Conservation (phyloP, 148 eudicot genomes). For the Chenopodium formosanum region DNA sequence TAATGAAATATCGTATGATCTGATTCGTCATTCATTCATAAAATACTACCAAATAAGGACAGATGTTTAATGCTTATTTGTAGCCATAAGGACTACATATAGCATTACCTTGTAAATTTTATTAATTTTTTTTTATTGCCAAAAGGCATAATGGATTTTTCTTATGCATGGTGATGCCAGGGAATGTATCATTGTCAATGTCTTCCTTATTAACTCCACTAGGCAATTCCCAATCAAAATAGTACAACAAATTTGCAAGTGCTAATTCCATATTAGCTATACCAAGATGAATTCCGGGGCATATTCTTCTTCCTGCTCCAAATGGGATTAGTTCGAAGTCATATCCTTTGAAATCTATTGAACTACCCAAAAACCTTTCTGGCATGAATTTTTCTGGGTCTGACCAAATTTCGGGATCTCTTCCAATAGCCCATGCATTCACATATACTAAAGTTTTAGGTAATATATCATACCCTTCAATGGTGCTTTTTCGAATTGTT, state of each 20-base stretch:
- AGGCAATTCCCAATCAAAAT: constrained; percentile 42
- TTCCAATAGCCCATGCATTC: constrained; percentile 34
- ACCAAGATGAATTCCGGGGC: constrained; percentile 39
- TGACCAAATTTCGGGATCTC: constrained; percentile 38
- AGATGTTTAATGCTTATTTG: too few species aligned
- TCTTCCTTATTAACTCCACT: constrained; percentile 29
- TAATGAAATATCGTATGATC: too few species aligned
- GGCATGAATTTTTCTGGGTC: constrained; percentile 31
- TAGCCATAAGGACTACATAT: too few species aligned
- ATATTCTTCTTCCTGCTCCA: constrained; percentile 43
- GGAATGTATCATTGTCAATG: constrained; percentile 25
- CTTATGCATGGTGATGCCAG: constrained; percentile 41
- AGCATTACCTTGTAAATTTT: too few species aligned
- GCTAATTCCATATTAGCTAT: constrained; percentile 30
- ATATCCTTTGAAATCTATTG: constrained; percentile 28
- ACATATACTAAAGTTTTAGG: constrained; percentile 29
- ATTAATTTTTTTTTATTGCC: constrained; percentile 9
- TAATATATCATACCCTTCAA: constrained; percentile 34
- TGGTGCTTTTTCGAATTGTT: constrained; percentile 11
- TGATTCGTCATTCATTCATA: too few species aligned
- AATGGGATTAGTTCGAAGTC: constrained; percentile 36
- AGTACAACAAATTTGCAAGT: constrained; percentile 36
- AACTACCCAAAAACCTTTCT: constrained; percentile 31
- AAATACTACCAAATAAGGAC: too few species aligned
- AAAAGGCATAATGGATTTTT: constrained; percentile 29